These are phyloP conservation scores for Blastobotrys indianensis DNA, from an alignment of 1,139 yeast genomes.

Conservation along the genomic window DNA sequence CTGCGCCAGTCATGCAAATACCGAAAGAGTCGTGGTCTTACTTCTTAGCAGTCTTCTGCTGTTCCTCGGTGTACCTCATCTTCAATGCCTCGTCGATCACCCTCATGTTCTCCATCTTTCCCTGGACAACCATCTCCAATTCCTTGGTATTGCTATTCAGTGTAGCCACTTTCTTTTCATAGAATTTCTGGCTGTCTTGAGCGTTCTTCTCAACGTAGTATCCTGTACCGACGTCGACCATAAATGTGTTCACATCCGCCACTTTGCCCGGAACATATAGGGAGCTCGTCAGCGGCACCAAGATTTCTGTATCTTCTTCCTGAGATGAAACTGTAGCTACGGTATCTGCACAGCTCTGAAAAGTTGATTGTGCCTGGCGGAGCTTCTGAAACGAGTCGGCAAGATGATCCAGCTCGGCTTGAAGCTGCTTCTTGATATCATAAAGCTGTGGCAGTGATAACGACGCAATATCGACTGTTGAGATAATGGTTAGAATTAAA, in stretches of 20 bases:
- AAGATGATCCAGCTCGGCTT: constrained; percentile 80
- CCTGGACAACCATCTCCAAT: constrained; percentile 58
- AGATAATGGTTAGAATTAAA: background rate
- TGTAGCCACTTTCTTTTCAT: constrained; percentile 66
- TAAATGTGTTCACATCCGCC: constrained; percentile 56
- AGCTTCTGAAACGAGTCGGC: constrained; percentile 80
- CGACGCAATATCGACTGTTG: constrained; percentile 50
- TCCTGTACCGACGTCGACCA: constrained; percentile 96
- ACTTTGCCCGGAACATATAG: constrained; percentile 82
- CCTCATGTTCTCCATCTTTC: constrained; percentile 30
- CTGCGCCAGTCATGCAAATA: no score
- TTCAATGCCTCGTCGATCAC: constrained; percentile 27
- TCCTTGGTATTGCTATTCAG: constrained; percentile 68
- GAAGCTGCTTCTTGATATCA: constrained; percentile 78
- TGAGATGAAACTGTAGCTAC: constrained; percentile 48
- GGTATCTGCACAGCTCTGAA: constrained; percentile 72
- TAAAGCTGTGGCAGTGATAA: constrained; percentile 78
- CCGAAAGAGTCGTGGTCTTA: background rate
- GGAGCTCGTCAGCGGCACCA: constrained; percentile 86
- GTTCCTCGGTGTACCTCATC: constrained; percentile 7
- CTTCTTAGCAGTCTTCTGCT: constrained; percentile 4
- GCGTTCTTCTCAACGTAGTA: constrained; percentile 73
- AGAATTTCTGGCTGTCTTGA: constrained; percentile 62
- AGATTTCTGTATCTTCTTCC: constrained; percentile 42
- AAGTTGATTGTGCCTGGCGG: constrained; percentile 75